Base-by-base conservation (phyloP, 2,329 filamentous ascomycete genomes). In the Cercospora nicotianae region DNA sequence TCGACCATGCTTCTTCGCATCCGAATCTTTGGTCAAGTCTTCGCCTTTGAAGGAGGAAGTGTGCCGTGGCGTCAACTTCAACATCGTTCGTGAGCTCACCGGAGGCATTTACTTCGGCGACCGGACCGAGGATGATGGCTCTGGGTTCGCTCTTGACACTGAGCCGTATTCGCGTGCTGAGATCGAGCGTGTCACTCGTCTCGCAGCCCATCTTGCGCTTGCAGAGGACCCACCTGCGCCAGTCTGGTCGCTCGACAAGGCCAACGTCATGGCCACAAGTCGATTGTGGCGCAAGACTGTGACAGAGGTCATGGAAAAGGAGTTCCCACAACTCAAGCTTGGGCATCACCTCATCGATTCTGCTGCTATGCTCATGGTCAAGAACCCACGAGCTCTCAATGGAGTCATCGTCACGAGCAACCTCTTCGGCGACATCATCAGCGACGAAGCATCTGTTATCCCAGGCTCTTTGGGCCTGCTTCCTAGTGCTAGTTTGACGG, bases 351-450 rank as follows among this genome's bases (percentile, higher is more conserved):
- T 98, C 61, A 97, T 98, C 78, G 94, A 98, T 83, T 92, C 89
- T 66, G 94, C 94, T n/a, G 94, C 94, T 72, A 97, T 98, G 94
- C 84, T 97, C 74, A 93, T 98, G 91, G 87, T 98, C 77, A 97
- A 96, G 89, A 94, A 94, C 81, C 94, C 94, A 9, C 86, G 90
- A 10, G 87, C 89, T 23, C 85, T 98, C 63, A 98, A 97, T 79
- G 95, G 94, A 64, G 89, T 98, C 39, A 87, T 98, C 58, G 89
- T 98, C 71, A 96, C 94, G 12, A 94, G 90, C 84, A 99, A 98
- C 81, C 79, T 98, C 74, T 97, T 97, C 79, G 95, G 94, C 70
- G 94, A 98, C 80, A 98, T 98, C 78, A 93, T 99, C 77, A 92
- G 88, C 77, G 94, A 98, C 78, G 94, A 98, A 85, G 94, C 94